A percentile compares a stretch with the other conserved stretches of the same genome.
phyloP scores from a whole-genome alignment of 148 eudicot genomes.

The Chenopodium formosanum region DNA sequence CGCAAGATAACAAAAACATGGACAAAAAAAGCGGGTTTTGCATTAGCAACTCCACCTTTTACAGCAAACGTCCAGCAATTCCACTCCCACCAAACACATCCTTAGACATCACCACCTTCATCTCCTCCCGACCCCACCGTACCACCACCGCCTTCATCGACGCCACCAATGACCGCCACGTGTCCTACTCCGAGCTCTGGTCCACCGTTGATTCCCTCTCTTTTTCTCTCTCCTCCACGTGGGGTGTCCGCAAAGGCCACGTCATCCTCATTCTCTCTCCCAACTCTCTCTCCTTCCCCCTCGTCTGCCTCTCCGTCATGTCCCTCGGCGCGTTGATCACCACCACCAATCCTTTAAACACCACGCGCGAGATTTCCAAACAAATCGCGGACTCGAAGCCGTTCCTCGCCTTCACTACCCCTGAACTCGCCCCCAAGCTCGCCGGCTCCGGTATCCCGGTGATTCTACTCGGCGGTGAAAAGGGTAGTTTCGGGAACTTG shows the following conservation, averaged over 20 bases:
- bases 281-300: slow-evolving; percentile 78
- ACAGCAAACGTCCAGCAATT: slow-evolving; percentile 72
- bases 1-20: slow-evolving; percentile 16
- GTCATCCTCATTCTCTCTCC: slow-evolving; percentile 82
- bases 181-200: slow-evolving; percentile 65
- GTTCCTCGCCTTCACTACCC: slow-evolving; percentile 57
- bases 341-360: slow-evolving; percentile 82
- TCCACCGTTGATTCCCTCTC: slow-evolving; percentile 60
- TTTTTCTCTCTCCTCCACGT: slow-evolving; percentile 47
- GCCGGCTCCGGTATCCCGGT: slow-evolving; percentile 39
- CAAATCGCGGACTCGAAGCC: slow-evolving; percentile 70
- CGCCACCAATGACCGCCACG: slow-evolving; percentile 51
- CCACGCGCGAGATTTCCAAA: slow-evolving; percentile 55
- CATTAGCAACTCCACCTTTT: slow-evolving; percentile 48
- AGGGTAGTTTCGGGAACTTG: background rate
- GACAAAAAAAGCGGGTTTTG: slow-evolving; percentile 50
- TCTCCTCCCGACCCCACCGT: slow-evolving; percentile 71
- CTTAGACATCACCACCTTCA: slow-evolving; percentile 76
- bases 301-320: slow-evolving; percentile 76
- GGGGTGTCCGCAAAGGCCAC: slow-evolving; percentile 61
- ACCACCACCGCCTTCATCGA: slow-evolving; percentile 73
- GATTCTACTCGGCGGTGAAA: slow-evolving; percentile 33
- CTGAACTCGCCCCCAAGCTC: slow-evolving; percentile 53
- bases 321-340: slow-evolving; percentile 88
- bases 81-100: slow-evolving; percentile 50